These are phyloP conservation scores for Articulospora tetracladia DNA, from an alignment of 495 filamentous ascomycete species.

Conservation along the genomic window DNA sequence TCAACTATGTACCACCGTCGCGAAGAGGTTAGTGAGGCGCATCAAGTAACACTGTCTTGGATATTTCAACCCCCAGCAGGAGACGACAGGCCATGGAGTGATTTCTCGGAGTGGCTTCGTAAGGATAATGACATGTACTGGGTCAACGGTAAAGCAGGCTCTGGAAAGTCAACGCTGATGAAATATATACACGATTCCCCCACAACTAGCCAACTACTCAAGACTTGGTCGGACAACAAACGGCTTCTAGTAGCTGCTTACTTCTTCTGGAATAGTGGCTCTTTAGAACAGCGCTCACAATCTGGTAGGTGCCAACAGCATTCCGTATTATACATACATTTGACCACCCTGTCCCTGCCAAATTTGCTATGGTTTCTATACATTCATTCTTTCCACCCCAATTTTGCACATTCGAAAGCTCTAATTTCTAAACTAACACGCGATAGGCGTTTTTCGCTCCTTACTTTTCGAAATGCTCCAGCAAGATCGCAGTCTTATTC, in stretches of 20 bases:
- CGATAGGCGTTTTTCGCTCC: not conserved
- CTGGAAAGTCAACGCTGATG: slow-evolving; percentile 36
- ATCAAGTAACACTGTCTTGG: slow-evolving; percentile 24
- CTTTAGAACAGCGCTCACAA: not conserved
- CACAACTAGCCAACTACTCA: not conserved
- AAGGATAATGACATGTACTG: slow-evolving; percentile 22
- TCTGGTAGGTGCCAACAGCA: too few relatives aligned
- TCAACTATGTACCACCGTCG: slow-evolving; percentile 15
- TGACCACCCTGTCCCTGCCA: too few relatives aligned
- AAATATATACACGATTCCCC: slow-evolving; percentile 24
- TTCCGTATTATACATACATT: too few relatives aligned
- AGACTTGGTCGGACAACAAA: slow-evolving; percentile 14
- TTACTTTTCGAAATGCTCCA: not conserved
- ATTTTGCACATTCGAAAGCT: too few relatives aligned
- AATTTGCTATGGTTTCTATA: too few relatives aligned
- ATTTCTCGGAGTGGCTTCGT: slow-evolving; percentile 19
- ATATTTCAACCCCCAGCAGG: slow-evolving; percentile 13
- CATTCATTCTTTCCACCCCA: too few relatives aligned
- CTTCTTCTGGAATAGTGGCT: slow-evolving; percentile 5
- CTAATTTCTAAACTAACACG: too few relatives aligned
- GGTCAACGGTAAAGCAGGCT: slow-evolving; percentile 32
- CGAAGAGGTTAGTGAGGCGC: slow-evolving; percentile 18
- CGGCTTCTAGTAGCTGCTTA: not conserved
- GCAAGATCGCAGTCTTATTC: not conserved
- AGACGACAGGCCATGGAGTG: not conserved